Base-by-base conservation (phyloP, 108 stramenopile genomes). In the Pseudonitzschia multiseries region DNA sequence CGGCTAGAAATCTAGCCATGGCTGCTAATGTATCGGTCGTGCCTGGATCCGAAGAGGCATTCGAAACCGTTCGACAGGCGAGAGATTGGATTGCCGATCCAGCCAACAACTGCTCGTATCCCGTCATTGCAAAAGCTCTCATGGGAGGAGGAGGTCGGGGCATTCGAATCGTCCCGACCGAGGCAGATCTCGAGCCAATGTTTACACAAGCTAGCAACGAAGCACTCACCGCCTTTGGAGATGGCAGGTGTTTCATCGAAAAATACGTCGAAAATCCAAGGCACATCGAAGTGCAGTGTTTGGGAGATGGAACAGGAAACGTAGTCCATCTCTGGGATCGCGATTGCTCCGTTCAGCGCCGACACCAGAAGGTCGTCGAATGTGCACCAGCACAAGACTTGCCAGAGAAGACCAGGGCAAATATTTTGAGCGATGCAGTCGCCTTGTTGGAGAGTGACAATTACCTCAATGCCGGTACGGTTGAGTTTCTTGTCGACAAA, bases 331-430 rank as follows among this genome's bases (percentile, higher is more conserved):
- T 98, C 50, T 96, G 87, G 82, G 97, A 97, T 82, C 90, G 98
- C 24, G 98, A 99, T 77, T 99, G 98, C 78, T 86, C 84, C 56
- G 97, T 99, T n/a, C 98, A 99, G 77, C 91, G 98, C 24, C 93
- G 97, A 27, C 98, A 99, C 83, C 98, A 99, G 82, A 99, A 99
- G 84, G 95, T 98, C 13, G 81, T 99, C 72, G 98, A 99, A 77
- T 88, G 87, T 33, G 97, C 97, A 6, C 98, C 98, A 18, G 93
- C 96, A 18, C 82, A 77, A 62, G 91, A 83, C 41, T 81, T 99
- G 66, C 63, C 83, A 10, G 80, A 82, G 9, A 86, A 79, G 27
- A 90, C 90, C 9, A 72, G 97, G 40, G 69, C 87, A 44, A 71
- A 60, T 17, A 90, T 99, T 71, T 83, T 95, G 31, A 73, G 89